A percentile compares a stretch with the other conserved stretches of the same genome.
These are phyloP conservation scores for Aspergillus pseudoglaucus DNA, from an alignment of 2,329 filamentous ascomycete species.

Conservation along the genomic window DNA sequence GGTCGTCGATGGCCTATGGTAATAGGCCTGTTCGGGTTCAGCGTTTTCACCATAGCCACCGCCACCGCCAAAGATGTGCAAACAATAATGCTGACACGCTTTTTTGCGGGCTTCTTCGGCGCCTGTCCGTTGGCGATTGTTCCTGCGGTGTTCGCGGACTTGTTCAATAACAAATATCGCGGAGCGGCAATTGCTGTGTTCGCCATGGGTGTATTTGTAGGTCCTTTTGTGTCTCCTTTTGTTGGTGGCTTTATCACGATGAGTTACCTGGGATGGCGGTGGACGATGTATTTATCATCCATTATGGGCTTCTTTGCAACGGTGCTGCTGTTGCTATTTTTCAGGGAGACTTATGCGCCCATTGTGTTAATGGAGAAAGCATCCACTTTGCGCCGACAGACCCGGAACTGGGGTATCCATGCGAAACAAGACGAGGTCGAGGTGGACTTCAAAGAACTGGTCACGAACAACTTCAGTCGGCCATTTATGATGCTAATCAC, in stretches of 20 bases:
- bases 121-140: conserved; percentile 41
- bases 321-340: conserved; percentile 32
- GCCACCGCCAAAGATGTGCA: conserved; percentile 38
- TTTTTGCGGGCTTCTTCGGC: conserved; percentile 44
- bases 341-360: conserved; percentile 52
- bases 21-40: conserved; percentile 37
- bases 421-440: conserved; percentile 50
- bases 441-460: conserved; percentile 43
- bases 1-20: conserved; percentile 50
- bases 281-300: conserved; percentile 47
- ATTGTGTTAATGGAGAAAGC: conserved; percentile 34
- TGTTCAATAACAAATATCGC: conserved; percentile 43
- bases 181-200: conserved; percentile 44
- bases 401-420: conserved; percentile 56
- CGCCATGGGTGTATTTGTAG: conserved; percentile 45
- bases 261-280: conserved; percentile 45
- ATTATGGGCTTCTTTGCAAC: conserved; percentile 50
- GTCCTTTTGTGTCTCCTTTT: conserved; percentile 46
- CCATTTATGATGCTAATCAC: conserved; percentile 35
- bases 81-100: conserved; percentile 39
- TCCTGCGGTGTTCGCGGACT: conserved; percentile 42
- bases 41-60: conserved; percentile 41
- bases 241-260: conserved; percentile 47
- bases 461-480: conserved; percentile 44
- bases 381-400: conserved; percentile 45